Evolutionary conservation across 1,284 basidiomycete genomes (phyloP).

Genomic region (Irpex sp.): DNA sequence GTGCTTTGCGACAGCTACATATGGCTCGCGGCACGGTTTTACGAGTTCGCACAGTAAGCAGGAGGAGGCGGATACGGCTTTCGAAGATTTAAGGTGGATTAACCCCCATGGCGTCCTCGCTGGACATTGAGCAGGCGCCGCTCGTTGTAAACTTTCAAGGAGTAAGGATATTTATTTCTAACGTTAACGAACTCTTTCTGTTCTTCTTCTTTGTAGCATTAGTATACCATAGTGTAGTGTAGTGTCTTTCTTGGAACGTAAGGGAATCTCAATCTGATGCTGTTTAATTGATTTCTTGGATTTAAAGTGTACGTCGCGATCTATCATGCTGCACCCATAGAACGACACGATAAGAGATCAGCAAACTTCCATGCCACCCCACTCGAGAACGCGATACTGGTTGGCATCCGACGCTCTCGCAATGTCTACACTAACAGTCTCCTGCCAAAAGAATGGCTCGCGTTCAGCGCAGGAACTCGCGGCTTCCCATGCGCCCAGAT

Average conservation of each 20-base stretch:
- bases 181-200: not conserved
- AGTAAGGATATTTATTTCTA: not conserved
- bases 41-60: not conserved
- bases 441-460: conserved; percentile 1
- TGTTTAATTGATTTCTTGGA: too few relatives aligned
- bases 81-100: conserved; percentile 22
- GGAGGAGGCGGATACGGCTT: conserved; percentile 4
- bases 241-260: too few relatives aligned
- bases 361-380: conserved; percentile 35
- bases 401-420: conserved; percentile 15
- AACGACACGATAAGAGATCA: not conserved
- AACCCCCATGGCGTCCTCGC: conserved; percentile 22
- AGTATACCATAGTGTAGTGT: not conserved
- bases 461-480: conserved; percentile 11
- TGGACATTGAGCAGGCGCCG: not conserved
- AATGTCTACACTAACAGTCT: conserved; percentile 13
- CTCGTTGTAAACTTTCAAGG: not conserved
- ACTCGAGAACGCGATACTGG: conserved; percentile 33
- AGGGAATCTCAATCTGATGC: too few relatives aligned
- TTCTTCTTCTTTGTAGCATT: not conserved
- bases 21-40: conserved; percentile 7
- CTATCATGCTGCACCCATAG: too few relatives aligned
- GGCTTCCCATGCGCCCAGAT: conserved; percentile 20
- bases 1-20: not conserved
- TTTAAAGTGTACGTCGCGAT: too few relatives aligned